Conservation (phyloP, 2,329 filamentous ascomycete species). For the Aspergillus sp. region DNA sequence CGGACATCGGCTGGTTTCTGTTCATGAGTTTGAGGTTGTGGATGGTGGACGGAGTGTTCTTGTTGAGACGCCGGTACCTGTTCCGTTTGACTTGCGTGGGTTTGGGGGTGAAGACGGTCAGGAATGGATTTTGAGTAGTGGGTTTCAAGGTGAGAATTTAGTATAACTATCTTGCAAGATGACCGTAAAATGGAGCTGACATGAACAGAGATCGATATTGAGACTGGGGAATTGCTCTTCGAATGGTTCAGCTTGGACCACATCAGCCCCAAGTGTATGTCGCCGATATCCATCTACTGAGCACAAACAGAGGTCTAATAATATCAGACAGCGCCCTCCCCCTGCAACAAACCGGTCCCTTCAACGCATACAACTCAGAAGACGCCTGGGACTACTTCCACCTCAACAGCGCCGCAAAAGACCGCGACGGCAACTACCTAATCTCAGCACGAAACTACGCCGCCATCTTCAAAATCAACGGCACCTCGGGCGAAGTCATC, state of each 20-base stretch:
- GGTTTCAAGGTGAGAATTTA: constrained; percentile 49
- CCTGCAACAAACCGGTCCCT: constrained; percentile 46
- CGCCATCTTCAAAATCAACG: constrained; percentile 3
- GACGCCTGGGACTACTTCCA: constrained; percentile 54
- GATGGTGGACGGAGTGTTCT: constrained; percentile 51
- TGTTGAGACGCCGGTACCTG: constrained; percentile 55
- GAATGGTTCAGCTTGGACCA: constrained; percentile 61
- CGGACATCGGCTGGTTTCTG: constrained; percentile 48
- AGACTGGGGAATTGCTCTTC: constrained; percentile 56
- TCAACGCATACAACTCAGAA: constrained; percentile 35
- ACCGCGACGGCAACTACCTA: constrained; percentile 47
- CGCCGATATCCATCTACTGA: neutral
- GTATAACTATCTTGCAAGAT: no score
- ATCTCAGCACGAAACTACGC: constrained; percentile 48
- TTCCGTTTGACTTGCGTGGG: constrained; percentile 44
- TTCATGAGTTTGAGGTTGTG: constrained; percentile 58
- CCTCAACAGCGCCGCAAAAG: constrained; percentile 47
- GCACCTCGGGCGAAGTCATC: neutral
- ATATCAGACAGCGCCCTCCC: constrained; percentile 46
- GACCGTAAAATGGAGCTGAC: neutral
- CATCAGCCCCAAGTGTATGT: constrained; percentile 49
- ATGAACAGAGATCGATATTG: constrained; percentile 44
- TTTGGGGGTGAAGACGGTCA: constrained; percentile 51
- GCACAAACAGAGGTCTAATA: no score
- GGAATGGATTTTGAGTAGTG: constrained; percentile 57